phyloP scores from a whole-genome alignment of 441 rosid species.

The Pelargonium fulgidum region DNA sequence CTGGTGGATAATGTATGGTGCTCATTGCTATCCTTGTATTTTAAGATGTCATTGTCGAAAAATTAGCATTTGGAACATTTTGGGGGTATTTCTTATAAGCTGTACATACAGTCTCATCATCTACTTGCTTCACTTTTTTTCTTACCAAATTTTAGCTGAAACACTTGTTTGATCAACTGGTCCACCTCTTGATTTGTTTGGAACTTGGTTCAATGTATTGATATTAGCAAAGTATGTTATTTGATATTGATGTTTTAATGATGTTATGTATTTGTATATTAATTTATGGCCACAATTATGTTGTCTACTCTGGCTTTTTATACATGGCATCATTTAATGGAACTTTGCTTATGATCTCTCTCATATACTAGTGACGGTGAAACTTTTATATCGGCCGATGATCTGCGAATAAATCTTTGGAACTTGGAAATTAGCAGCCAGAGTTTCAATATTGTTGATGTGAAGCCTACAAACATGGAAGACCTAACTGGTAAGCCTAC shows the following conservation, averaged over 20 bases:
- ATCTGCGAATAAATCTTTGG: constrained; percentile 94
- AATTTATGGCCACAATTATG: not conserved
- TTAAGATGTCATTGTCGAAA: too few relatives aligned
- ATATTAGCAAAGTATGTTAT: not conserved
- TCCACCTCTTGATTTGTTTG: not conserved
- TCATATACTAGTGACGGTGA: constrained; percentile 83
- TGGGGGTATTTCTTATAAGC: too few relatives aligned
- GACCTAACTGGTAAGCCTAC: constrained; percentile 95
- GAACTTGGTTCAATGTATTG: not conserved
- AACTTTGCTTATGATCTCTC: constrained; percentile 15
- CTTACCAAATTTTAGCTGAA: not conserved
- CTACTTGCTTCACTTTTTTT: not conserved
- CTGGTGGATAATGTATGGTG: too few relatives aligned
- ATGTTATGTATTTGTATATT: not conserved
- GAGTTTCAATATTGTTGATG: constrained; percentile 92
- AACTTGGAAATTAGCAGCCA: constrained; percentile 93
- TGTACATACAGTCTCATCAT: not conserved
- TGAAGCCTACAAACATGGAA: constrained; percentile 96
- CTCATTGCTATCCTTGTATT: too few relatives aligned
- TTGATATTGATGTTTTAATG: not conserved
- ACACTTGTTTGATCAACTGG: not conserved
- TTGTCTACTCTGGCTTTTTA: constrained; percentile 23
- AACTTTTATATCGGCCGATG: constrained; percentile 94
- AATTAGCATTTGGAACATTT: too few relatives aligned
- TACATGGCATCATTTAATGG: constrained; percentile 47